Evolutionary conservation across 495 filamentous ascomycete genomes (phyloP).

Genomic region (Tetracladium marchalianum): DNA sequence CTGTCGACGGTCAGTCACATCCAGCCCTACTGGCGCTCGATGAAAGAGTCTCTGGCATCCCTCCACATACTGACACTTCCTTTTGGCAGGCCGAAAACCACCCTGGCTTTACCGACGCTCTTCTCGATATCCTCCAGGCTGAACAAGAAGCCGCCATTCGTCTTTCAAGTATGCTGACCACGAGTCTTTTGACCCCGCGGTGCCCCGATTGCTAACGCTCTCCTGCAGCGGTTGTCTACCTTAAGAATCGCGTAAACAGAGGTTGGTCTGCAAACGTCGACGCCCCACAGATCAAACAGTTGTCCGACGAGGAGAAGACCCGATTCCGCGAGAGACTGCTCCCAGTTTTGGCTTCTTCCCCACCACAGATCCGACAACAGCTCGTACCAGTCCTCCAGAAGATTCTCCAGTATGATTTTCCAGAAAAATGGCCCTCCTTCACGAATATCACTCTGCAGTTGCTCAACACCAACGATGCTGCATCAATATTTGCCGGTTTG

Average conservation of each 20-base stretch:
- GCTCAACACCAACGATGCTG: conserved; percentile 70
- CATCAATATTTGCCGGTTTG: conserved; percentile 81
- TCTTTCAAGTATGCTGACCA: conserved; percentile 62
- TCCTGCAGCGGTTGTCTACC: conserved; percentile 77
- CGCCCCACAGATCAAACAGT: conserved; percentile 48
- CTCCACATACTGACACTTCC: conserved; percentile 7
- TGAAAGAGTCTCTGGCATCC: conserved; percentile 6
- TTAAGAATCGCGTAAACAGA: conserved; percentile 91
- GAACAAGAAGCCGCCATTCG: conserved; percentile 78
- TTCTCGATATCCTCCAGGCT: conserved; percentile 79
- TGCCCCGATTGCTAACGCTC: conserved; percentile 14
- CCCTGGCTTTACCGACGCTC: conserved; percentile 79
- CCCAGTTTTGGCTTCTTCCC: conserved; percentile 74
- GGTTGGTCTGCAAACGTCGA: conserved; percentile 80
- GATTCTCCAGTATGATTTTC: conserved; percentile 91
- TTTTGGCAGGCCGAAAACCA: conserved; percentile 72
- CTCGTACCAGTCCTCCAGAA: conserved; percentile 90
- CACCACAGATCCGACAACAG: conserved; percentile 73
- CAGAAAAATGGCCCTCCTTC: conserved; percentile 85
- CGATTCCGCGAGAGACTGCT: conserved; percentile 78
- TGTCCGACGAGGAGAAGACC: conserved; percentile 83
- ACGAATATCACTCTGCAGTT: conserved; percentile 84
- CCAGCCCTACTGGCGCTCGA: conserved; percentile 1
- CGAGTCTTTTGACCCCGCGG: conserved; percentile 5
- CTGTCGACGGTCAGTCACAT: conserved; percentile 72